Evolutionary conservation across 345 rosid species (phyloP).

Genomic region (Gossypium mustelinum): DNA sequence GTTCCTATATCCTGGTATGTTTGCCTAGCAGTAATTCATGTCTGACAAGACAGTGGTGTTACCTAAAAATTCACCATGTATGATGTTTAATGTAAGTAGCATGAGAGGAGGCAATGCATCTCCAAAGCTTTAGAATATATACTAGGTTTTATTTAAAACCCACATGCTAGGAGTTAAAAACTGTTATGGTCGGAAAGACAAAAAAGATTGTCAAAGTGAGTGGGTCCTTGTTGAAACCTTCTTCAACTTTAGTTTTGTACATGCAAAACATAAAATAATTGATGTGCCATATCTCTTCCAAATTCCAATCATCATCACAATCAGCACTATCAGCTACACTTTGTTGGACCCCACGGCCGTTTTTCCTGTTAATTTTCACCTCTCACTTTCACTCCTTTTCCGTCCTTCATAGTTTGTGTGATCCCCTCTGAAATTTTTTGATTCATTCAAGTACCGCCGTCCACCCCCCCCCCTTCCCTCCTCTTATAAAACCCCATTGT

Average conservation of each 20-base stretch:
- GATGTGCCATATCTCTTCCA: conserved; percentile 7
- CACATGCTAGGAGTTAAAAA: background rate
- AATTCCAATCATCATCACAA: background rate
- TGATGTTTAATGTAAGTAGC: too few relatives aligned
- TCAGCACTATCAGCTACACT: background rate
- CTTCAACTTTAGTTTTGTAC: background rate
- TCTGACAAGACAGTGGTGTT: too few relatives aligned
- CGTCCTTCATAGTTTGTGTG: background rate
- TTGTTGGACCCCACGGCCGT: conserved; percentile 12
- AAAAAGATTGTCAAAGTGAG: background rate
- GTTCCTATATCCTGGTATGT: too few relatives aligned
- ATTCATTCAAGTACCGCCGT: conserved; percentile 4
- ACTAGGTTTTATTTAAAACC: background rate
- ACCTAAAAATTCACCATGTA: too few relatives aligned
- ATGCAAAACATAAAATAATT: background rate
- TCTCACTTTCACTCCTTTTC: background rate
- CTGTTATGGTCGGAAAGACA: background rate
- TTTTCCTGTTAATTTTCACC: background rate
- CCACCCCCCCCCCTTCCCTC: background rate
- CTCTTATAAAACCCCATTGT: background rate
- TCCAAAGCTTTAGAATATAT: background rate
- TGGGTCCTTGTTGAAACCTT: background rate
- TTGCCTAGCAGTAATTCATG: too few relatives aligned
- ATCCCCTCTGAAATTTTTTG: background rate
- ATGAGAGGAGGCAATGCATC: background rate